Evolutionary conservation across 805 yeast genomes (phyloP), one percentile per base, ranked within the genome.

Genomic region (Schwanniomyces sp.): DNA sequence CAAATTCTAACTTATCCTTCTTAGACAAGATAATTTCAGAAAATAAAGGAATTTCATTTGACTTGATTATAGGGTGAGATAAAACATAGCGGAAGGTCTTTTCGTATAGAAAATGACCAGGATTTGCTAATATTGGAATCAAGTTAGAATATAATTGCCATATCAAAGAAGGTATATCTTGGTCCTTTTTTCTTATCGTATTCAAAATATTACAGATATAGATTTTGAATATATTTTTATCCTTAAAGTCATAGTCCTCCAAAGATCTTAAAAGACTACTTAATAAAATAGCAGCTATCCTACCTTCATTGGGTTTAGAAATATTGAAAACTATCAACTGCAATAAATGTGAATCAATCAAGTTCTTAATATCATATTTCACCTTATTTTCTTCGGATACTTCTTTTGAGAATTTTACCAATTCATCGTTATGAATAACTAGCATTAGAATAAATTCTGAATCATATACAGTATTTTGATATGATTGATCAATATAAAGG

Each of bases 81-180:
- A 89, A 67, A 9, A 91, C 73, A 76, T 83, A 89, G 49, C 85
- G 78, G 55, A 75, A 81, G 0, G 82, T 80, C 53, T 81, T 81
- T 52, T 91, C 96, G 63, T 85, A 88, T 17, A 92, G 62, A 55
- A 75, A 77, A 52, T 88, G 92, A 0, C 84, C 81, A 0, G 97
- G 96, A 51, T 84, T 81, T 5, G 74, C 62, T 48, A 88, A 61
- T 1, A 88, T 70, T 2, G 81, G 78, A 4, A 82, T 67, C 34
- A 90, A 61, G 44, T 79, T 75, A 0, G 89, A 78, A 34, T 84
- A 63, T 46, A 81, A 60, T 14, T 73, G 67, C 66, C 86, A 79
- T n/a, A 84, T 69, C 14, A 85, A 52, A 3, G 84, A 76, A 0
- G 82, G 57, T 5, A 78, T 41, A 1, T 40, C 50, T 1, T 56